Evolutionary conservation across 2,329 filamentous ascomycete genomes (phyloP).

Genomic region (Davidsoniella eucalypti): DNA sequence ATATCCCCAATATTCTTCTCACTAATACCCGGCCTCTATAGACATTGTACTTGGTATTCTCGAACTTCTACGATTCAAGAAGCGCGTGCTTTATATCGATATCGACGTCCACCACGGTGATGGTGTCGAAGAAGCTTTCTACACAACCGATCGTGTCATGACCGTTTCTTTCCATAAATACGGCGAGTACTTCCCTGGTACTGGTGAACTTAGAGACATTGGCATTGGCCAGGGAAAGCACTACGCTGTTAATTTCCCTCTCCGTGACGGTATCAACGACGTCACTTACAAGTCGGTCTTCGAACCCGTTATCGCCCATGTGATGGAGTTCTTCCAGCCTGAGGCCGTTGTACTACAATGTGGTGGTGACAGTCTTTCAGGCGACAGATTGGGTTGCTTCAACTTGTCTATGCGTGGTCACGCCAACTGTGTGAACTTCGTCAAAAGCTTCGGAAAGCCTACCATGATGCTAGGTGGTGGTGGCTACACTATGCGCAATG

Average conservation of each 20-base stretch:
- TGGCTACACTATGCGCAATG: slow-evolving; percentile 93
- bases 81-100: slow-evolving; percentile 93
- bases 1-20: background rate
- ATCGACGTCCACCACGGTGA: slow-evolving; percentile 92
- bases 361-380: slow-evolving; percentile 84
- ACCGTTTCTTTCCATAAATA: slow-evolving; percentile 94
- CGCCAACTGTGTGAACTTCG: slow-evolving; percentile 82
- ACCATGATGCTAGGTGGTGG: slow-evolving; percentile 89
- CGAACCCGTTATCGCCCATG: slow-evolving; percentile 70
- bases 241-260: slow-evolving; percentile 79
- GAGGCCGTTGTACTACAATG: slow-evolving; percentile 91
- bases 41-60: slow-evolving; percentile 93
- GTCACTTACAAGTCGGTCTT: slow-evolving; percentile 81
- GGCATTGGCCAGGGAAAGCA: slow-evolving; percentile 79
- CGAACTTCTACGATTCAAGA: slow-evolving; percentile 75
- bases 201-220: slow-evolving; percentile 71
- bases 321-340: slow-evolving; percentile 77
- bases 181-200: slow-evolving; percentile 89
- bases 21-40: slow-evolving; percentile 23
- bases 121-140: slow-evolving; percentile 85
- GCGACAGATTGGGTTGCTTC: slow-evolving; percentile 89
- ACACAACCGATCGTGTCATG: slow-evolving; percentile 83
- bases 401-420: slow-evolving; percentile 95
- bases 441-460: slow-evolving; percentile 71
- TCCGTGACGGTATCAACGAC: slow-evolving; percentile 85